Base-by-base conservation (phyloP, 2,329 filamentous ascomycete genomes). In the Xylariaceae sp. region DNA sequence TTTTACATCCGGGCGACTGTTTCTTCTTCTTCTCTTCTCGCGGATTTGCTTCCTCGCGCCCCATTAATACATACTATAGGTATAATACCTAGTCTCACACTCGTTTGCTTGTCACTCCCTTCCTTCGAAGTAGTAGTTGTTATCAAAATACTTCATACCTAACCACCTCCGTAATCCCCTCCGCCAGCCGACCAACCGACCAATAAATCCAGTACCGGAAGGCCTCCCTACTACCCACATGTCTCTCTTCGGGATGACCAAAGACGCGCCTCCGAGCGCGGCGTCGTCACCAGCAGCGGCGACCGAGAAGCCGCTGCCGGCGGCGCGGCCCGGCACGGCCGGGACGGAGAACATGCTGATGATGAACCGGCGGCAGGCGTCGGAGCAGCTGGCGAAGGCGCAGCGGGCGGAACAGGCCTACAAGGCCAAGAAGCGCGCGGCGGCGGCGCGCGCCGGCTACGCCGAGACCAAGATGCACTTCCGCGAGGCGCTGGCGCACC, bases 291-390 rank as follows among this genome's bases (percentile, higher is more conserved):
- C 40, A 7, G 19, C 19, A 32, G 19, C 37, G n/a, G 20, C 40
- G 20, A 10, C 43, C 41, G 54, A 56, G 47, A 59, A 62, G 54
- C 44, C 49, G 14, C 41, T 50, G 12, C 54, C 56, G 6, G 26
- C 19, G 14, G 46, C 48, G 40, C 71, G 77, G 19, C 75, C 76
- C 4, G 73, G 74, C 54, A 78, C 77, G 14, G 75, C 76, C 0
- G 74, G 74, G 52, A 80, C 77, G 18, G 74, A 78, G 61, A 71
- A 73, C 59, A 65, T 77, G 29, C 74, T 79, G 42, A 68, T 70
- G 44, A 72, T 70, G 50, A 74, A 70, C 52, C 72, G 74, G 21
- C 73, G 69, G 40, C 65, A 70, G 41, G 75, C 76, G 23, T 74
- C 74, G 12, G 66, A 74, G 52, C 69, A 74, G 32, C 71, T 73